Conservation (phyloP, 2,329 filamentous ascomycete genomes). For the Penicillium freii region DNA sequence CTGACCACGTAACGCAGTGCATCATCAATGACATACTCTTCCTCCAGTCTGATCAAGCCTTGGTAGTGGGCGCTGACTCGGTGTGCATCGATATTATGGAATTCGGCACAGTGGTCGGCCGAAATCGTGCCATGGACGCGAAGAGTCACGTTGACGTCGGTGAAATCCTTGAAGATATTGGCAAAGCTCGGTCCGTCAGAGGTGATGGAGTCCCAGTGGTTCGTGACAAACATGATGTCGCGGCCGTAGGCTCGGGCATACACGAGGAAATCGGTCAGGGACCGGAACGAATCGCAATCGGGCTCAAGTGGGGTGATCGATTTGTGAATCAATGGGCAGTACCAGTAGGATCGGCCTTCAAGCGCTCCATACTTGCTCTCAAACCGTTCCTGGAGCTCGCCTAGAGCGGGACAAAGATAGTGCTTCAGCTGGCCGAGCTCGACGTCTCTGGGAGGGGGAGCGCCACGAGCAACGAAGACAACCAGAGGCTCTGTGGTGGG, state of each 20-base stretch:
- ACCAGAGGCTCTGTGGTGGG: not conserved
- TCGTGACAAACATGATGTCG: not conserved
- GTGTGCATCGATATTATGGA: not conserved
- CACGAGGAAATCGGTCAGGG: not conserved
- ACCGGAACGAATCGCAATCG: not conserved
- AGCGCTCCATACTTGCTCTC: not conserved
- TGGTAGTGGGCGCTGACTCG: not conserved
- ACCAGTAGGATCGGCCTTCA: not conserved
- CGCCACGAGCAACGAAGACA: not conserved
- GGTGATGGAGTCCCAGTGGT: not conserved
- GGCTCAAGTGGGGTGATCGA: not conserved
- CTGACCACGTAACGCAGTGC: not conserved
- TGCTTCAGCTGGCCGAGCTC: not conserved
- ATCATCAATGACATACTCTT: not conserved
- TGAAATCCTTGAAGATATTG: not conserved
- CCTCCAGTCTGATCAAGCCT: not conserved
- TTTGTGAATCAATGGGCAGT: conserved; percentile 1
- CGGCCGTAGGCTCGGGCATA: not conserved
- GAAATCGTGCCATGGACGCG: not conserved
- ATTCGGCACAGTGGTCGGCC: not conserved
- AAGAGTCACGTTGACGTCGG: not conserved
- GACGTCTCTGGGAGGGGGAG: not conserved
- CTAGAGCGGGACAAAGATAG: not conserved
- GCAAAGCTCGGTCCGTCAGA: not conserved
- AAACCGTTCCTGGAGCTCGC: not conserved